These are phyloP conservation scores for Dovyalis caffra DNA, from an alignment of 345 rosid species.

Conservation along the genomic window DNA sequence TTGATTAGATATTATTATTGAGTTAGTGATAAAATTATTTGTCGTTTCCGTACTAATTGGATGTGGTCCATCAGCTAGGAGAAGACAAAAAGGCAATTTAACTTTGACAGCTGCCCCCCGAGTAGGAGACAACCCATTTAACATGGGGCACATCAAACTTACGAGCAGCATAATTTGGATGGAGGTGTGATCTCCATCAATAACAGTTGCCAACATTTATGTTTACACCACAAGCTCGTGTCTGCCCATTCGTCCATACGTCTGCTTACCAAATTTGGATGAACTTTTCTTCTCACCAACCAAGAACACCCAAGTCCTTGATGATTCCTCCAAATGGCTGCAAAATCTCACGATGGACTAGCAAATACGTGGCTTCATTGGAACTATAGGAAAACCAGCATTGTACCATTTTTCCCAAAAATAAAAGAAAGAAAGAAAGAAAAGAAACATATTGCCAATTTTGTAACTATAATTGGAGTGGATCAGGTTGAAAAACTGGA, in stretches of 20 bases:
- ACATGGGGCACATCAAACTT: neutral
- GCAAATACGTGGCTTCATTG: too few species aligned
- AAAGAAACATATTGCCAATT: too few species aligned
- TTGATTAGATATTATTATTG: neutral
- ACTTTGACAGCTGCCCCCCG: neutral
- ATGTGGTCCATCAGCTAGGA: neutral
- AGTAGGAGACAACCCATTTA: slow-evolving; percentile 11
- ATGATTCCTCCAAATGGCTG: too few species aligned
- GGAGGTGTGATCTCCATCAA: slow-evolving; percentile 4
- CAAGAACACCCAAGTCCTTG: too few species aligned
- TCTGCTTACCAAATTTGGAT: too few species aligned
- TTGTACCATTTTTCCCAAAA: too few species aligned
- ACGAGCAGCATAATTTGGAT: neutral
- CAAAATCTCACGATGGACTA: too few species aligned
- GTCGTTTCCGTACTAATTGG: neutral
- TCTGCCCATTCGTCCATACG: neutral
- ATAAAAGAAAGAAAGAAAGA: too few species aligned
- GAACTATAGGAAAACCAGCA: too few species aligned
- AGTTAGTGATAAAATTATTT: neutral
- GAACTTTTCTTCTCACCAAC: neutral
- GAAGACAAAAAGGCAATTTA: slow-evolving; percentile 5
- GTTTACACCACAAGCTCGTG: neutral
- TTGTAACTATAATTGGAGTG: too few species aligned
- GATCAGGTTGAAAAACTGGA: too few species aligned
- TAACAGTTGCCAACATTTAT: neutral